These are phyloP conservation scores for Neopestalotiopsis rosae DNA, from an alignment of 2,329 filamentous ascomycete genomes.

Conservation along the genomic window DNA sequence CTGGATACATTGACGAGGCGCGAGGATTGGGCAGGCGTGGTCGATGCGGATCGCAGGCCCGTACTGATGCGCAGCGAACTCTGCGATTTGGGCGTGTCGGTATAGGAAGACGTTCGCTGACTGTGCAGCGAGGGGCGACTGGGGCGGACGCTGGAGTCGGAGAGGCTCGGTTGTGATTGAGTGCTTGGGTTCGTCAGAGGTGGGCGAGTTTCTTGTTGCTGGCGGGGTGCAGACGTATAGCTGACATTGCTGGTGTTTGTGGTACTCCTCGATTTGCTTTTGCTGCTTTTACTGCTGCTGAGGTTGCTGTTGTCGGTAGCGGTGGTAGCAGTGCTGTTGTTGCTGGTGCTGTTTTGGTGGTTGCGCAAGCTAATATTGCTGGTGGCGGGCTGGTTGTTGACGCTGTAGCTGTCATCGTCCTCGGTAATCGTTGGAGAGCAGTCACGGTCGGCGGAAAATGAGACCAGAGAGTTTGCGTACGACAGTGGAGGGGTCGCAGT, in stretches of 20 bases:
- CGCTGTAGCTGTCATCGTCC: slow-evolving; percentile 48
- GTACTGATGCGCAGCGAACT: slow-evolving; percentile 44
- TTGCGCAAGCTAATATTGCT: slow-evolving; percentile 34
- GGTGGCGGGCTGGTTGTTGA: slow-evolving; percentile 24
- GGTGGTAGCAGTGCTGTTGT: slow-evolving; percentile 23
- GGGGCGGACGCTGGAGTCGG: slow-evolving; percentile 31
- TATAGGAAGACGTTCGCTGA: slow-evolving; percentile 46
- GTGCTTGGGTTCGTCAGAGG: slow-evolving; percentile 27
- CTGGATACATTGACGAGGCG: slow-evolving; percentile 50
- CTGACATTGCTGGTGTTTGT: slow-evolving; percentile 19
- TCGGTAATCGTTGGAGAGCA: slow-evolving; percentile 62
- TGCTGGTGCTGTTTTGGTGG: slow-evolving; percentile 26
- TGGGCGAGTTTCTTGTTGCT: slow-evolving; percentile 5
- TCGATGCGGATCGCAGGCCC: slow-evolving; percentile 33
- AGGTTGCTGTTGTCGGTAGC: slow-evolving; percentile 22
- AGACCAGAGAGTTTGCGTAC: slow-evolving; percentile 61
- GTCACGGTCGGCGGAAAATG: slow-evolving; percentile 51
- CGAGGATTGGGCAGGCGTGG: slow-evolving; percentile 37
- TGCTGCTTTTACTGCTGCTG: slow-evolving; percentile 27
- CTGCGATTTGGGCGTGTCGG: slow-evolving; percentile 40
- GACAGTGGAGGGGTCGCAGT: slow-evolving; percentile 65
- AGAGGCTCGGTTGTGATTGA: slow-evolving; percentile 32
- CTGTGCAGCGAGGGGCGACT: slow-evolving; percentile 45
- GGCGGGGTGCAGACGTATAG: background rate
- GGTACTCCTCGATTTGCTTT: slow-evolving; percentile 24